A percentile compares a stretch with the other conserved stretches of the same genome.
Evolutionary conservation across 768 basidiomycete genomes (phyloP).

Genomic region (Leccinum subtestaceum): DNA sequence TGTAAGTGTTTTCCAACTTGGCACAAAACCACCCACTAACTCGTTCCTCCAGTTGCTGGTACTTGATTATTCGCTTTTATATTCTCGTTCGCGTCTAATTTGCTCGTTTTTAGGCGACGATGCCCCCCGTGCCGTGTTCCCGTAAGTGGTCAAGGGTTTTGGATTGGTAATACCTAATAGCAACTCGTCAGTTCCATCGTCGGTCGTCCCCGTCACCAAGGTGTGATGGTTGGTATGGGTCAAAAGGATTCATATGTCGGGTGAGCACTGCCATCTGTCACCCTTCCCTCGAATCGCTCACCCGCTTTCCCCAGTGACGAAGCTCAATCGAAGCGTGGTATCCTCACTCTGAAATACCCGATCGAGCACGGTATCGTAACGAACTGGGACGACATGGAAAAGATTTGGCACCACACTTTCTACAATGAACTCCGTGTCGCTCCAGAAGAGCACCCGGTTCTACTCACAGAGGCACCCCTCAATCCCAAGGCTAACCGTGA

Average conservation of each 20-base stretch:
- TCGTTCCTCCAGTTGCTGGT: conserved; percentile 57
- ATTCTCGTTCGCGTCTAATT: not conserved
- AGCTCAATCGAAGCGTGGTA: conserved; percentile 93
- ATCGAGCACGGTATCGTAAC: conserved; percentile 94
- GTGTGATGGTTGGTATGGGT: conserved; percentile 97
- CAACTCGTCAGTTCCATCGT: conserved; percentile 69
- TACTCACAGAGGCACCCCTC: conserved; percentile 69
- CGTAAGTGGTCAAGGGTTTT: conserved; percentile 53
- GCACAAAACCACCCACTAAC: conserved; percentile 17
- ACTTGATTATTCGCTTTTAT: conserved; percentile 13
- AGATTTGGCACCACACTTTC: conserved; percentile 98
- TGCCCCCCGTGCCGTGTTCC: conserved; percentile 90
- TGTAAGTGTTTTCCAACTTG: conserved; percentile 52
- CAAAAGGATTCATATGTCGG: conserved; percentile 97
- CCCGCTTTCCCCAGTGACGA: conserved; percentile 59
- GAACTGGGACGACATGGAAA: conserved; percentile 99
- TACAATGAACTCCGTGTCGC: conserved; percentile 81
- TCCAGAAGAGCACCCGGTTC: conserved; percentile 72
- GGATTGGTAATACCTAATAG: conserved; percentile 10
- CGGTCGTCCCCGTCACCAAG: conserved; percentile 90
- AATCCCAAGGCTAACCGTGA: conserved; percentile 74
- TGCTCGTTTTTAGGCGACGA: conserved; percentile 66
- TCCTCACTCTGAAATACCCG: conserved; percentile 89
- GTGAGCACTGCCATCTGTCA: conserved; percentile 37
- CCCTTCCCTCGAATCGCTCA: conserved; percentile 14